Evolutionary conservation across 2,329 filamentous ascomycete species (phyloP).

Genomic region (Colletotrichum costaricense): DNA sequence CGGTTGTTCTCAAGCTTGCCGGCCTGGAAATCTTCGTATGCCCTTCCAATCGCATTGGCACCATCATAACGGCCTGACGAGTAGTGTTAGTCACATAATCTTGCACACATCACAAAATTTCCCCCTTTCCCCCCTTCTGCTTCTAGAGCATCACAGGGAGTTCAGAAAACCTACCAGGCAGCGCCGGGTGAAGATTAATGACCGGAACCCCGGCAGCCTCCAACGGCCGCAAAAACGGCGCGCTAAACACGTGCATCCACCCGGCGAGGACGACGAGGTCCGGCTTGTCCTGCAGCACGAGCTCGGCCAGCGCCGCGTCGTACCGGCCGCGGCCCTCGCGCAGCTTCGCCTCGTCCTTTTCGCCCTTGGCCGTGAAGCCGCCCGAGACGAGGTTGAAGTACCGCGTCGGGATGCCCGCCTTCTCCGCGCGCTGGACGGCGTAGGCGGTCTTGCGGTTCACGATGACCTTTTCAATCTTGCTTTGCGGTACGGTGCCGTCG

Average conservation of each 20-base stretch:
- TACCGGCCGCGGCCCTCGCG: slow-evolving; percentile 73
- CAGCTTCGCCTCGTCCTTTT: slow-evolving; percentile 67
- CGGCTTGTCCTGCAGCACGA: slow-evolving; percentile 73
- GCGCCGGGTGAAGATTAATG: slow-evolving; percentile 86
- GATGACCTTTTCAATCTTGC: slow-evolving; percentile 58
- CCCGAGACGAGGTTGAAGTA: slow-evolving; percentile 87
- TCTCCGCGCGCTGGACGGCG: slow-evolving; percentile 52
- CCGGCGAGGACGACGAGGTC: slow-evolving; percentile 85
- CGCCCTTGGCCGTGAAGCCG: slow-evolving; percentile 69
- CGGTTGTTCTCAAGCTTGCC: slow-evolving; percentile 72
- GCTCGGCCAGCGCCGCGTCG: slow-evolving; percentile 78
- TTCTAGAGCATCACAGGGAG: no score
- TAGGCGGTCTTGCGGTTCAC: slow-evolving; percentile 62
- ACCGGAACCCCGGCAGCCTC: slow-evolving; percentile 71
- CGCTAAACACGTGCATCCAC: slow-evolving; percentile 87
- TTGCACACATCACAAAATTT: neutral
- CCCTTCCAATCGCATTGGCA: slow-evolving; percentile 80
- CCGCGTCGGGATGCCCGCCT: slow-evolving; percentile 74
- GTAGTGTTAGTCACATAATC: neutral
- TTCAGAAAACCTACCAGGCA: slow-evolving; percentile 61
- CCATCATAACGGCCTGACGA: slow-evolving; percentile 78
- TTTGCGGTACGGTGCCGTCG: slow-evolving; percentile 51
- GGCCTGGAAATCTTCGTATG: slow-evolving; percentile 76
- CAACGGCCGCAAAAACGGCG: slow-evolving; percentile 76
- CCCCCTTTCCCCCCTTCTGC: neutral